Evolutionary conservation across 164 flowering plant species (phyloP).

Genomic region (Magnolia sinica): DNA sequence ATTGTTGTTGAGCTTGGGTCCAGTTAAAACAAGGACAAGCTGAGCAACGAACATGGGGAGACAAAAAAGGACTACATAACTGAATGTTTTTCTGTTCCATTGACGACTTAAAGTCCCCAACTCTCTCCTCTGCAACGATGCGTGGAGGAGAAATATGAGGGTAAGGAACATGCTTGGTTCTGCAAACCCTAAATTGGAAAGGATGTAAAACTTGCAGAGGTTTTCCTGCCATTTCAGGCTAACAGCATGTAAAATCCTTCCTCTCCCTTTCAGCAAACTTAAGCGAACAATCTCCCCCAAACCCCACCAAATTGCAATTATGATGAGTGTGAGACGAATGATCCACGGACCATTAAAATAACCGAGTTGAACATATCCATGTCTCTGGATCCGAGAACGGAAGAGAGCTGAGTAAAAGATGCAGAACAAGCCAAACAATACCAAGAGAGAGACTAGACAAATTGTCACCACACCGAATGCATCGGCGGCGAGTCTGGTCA

Average conservation of each 20-base stretch:
- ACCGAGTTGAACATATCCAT: constrained; percentile 46
- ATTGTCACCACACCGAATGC: constrained; percentile 97
- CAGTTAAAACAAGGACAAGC: constrained; percentile 58
- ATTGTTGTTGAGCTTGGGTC: constrained; percentile 44
- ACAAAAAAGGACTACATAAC: constrained; percentile 60
- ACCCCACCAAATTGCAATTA: constrained; percentile 84
- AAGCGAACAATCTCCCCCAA: constrained; percentile 73
- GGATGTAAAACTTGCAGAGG: constrained; percentile 77
- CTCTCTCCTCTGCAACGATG: constrained; percentile 65
- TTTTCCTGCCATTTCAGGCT: constrained; percentile 70
- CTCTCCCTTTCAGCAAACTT: constrained; percentile 50
- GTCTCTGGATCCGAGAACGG: constrained; percentile 51
- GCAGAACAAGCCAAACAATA: constrained; percentile 70
- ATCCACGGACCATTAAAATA: constrained; percentile 95
- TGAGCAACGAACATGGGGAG: constrained; percentile 72
- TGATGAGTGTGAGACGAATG: constrained; percentile 56
- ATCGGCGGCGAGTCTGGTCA: constrained; percentile 84
- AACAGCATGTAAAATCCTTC: constrained; percentile 43
- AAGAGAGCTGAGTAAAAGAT: constrained; percentile 67
- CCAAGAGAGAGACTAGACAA: constrained; percentile 63
- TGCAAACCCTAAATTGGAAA: constrained; percentile 90
- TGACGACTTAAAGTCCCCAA: constrained; percentile 49
- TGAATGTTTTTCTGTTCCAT: constrained; percentile 74
- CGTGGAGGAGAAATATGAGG: constrained; percentile 71
- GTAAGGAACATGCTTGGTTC: constrained; percentile 91